Conservation (phyloP, 139 green algal species). For the Closterium sp. region DNA sequence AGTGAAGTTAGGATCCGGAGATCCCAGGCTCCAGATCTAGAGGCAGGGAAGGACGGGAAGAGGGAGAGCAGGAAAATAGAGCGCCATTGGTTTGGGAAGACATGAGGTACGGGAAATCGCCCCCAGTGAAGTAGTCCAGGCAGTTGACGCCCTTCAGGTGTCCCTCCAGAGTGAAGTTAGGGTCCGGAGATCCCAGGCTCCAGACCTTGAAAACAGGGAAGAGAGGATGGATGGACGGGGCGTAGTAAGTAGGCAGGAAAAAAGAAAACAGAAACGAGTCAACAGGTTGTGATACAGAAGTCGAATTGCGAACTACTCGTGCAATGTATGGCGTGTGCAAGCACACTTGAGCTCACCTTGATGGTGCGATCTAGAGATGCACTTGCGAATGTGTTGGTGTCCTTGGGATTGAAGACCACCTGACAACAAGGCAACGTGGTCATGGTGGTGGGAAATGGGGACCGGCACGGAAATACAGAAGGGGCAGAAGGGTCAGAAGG, state of each 20-base stretch:
- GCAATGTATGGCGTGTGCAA: background rate
- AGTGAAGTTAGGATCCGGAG: slow-evolving; percentile 94
- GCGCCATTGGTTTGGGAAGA: no score
- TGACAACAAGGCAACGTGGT: background rate
- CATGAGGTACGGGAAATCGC: slow-evolving; percentile 95
- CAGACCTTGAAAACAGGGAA: no score
- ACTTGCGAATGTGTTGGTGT: slow-evolving; percentile 98
- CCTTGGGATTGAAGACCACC: slow-evolving; percentile 97
- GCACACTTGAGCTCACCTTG: slow-evolving; percentile 70
- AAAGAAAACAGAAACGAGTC: background rate
- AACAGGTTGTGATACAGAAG: background rate
- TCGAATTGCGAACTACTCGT: background rate
- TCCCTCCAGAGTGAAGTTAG: slow-evolving; percentile 98
- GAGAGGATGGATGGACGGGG: no score
- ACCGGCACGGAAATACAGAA: background rate
- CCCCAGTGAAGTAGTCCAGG: slow-evolving; percentile 95
- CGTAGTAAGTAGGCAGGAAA: background rate
- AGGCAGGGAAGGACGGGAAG: no score
- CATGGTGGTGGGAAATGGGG: background rate
- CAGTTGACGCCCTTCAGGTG: slow-evolving; percentile 98
- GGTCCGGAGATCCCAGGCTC: slow-evolving; percentile 82
- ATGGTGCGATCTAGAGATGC: slow-evolving; percentile 94
- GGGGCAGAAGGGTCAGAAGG: background rate
- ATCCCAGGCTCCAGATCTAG: slow-evolving; percentile 80
- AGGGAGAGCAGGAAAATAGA: no score